Evolutionary conservation across 2,329 filamentous ascomycete genomes (phyloP).

Genomic region (Venturia asperata): DNA sequence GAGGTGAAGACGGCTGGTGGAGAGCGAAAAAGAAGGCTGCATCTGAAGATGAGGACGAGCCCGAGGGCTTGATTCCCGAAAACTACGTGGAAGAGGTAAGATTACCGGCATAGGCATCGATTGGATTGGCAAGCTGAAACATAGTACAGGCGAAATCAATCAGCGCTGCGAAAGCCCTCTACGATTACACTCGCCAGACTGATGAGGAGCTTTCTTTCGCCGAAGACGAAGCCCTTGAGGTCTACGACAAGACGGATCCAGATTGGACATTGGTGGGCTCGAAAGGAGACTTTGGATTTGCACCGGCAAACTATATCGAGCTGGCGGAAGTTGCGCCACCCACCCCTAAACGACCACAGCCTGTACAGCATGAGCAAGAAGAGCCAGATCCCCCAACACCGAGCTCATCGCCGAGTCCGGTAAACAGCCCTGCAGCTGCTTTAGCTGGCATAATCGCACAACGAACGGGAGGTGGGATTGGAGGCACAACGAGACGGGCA

Average conservation of each 20-base stretch:
- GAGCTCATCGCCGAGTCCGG: conserved; percentile 38
- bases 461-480: conserved; percentile 35
- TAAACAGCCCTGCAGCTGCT: conserved; percentile 50
- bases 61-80: conserved; percentile 80
- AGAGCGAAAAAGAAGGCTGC: conserved; percentile 81
- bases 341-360: conserved; percentile 28
- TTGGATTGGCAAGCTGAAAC: background rate
- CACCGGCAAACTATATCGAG: conserved; percentile 93
- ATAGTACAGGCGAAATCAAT: conserved; percentile 53
- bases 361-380: conserved; percentile 33
- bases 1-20: conserved; percentile 79
- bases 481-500: conserved; percentile 25
- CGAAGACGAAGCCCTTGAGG: conserved; percentile 73
- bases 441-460: conserved; percentile 48
- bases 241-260: conserved; percentile 85
- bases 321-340: conserved; percentile 42
- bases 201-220: conserved; percentile 96
- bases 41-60: conserved; percentile 81
- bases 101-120: background rate
- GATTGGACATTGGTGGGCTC: conserved; percentile 93
- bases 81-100: conserved; percentile 93
- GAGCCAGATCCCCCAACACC: conserved; percentile 36
- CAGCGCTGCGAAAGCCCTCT: conserved; percentile 79
- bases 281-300: conserved; percentile 84
- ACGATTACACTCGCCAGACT: conserved; percentile 93